A percentile compares a stretch with the other conserved stretches of the same genome.
Evolutionary conservation across 495 filamentous ascomycete species (phyloP).

Genomic region (Platismatia glauca): DNA sequence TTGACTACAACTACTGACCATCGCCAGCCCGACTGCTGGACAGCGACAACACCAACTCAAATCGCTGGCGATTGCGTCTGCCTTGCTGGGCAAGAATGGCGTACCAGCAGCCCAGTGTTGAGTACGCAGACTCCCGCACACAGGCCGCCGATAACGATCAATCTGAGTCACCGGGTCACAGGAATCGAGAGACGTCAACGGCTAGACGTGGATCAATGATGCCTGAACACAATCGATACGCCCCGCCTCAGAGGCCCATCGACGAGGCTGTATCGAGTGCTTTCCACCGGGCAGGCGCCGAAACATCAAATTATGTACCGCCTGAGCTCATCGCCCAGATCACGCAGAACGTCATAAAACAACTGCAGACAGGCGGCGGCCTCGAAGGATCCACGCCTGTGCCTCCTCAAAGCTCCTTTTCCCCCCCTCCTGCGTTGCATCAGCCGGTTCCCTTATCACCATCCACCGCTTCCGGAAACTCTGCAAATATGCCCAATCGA

Average conservation of each 20-base stretch:
- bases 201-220: conserved; percentile 9
- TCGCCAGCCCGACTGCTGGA: not conserved
- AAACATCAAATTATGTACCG: conserved; percentile 34
- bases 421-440: conserved; percentile 19
- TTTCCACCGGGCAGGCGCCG: conserved; percentile 28
- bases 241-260: conserved; percentile 27
- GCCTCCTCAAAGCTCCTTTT: conserved; percentile 26
- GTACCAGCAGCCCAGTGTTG: conserved; percentile 18
- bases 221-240: conserved; percentile 22
- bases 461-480: conserved; percentile 30
- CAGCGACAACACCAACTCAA: not conserved
- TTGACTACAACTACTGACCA: not conserved
- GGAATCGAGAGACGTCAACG: conserved; percentile 14
- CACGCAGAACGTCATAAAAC: conserved; percentile 46
- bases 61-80: conserved; percentile 12
- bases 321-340: conserved; percentile 43
- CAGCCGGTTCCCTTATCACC: conserved; percentile 25
- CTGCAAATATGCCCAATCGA: conserved; percentile 27
- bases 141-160: conserved; percentile 12
- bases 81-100: conserved; percentile 17
- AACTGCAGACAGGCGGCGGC: conserved; percentile 38
- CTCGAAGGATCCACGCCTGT: conserved; percentile 27
- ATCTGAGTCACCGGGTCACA: conserved; percentile 3
- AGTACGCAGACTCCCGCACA: conserved; percentile 14
- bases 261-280: conserved; percentile 45